Base-by-base conservation (phyloP, 2,329 filamentous ascomycete species). In the Zymoseptoria ardabiliae region DNA sequence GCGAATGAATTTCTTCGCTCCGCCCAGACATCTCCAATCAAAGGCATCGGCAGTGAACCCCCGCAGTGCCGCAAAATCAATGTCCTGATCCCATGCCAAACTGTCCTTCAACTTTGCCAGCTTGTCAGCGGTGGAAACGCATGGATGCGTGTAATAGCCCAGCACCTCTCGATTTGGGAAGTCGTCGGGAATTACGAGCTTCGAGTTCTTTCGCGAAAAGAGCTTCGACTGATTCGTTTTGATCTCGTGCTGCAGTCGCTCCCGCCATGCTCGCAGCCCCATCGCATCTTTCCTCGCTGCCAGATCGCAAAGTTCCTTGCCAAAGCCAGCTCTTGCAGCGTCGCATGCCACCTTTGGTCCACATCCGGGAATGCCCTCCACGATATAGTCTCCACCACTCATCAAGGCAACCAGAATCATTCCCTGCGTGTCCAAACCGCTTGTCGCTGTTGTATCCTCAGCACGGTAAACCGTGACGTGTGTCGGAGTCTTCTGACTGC, bases 361-460 rank as follows among this genome's bases (percentile, higher is more conserved):
- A 67, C 92, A 96, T 3, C 90, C 89, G 0, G 89, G 86, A 17
- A 99, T 87, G 0, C 94, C 94, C 58, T 91, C 89, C 0, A 92
- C 90, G 0, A 93, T 79, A 68, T 99, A 99, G 73, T 99, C 94
- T 6, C 94, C 94, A 6, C 94, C 94, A 66, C 92, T 97, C 83
- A 99, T 91, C 62, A 99, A 78, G 0, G 94, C 94, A 20, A 97
- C 88, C 11, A 99, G 77, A 21, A 97, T 88, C 92, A 99, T 96
- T 0, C 91, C 93, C 63, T 94, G 86, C 20, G 88, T 81, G 68
- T 92, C 90, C 52, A 97, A 77, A 0, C 87, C 88, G 1, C 74
- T 77, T 59, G 58, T 76, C n/a, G 76, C 73, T 66, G 79, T 79
- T 0, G 85, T 82, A 45, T 82, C 78, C 10, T 80, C 73, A 0